Evolutionary conservation across 176 grass and related monocot genomes (phyloP), one percentile per base, ranked within the genome.

Genomic region (Musa troglodytarum): DNA sequence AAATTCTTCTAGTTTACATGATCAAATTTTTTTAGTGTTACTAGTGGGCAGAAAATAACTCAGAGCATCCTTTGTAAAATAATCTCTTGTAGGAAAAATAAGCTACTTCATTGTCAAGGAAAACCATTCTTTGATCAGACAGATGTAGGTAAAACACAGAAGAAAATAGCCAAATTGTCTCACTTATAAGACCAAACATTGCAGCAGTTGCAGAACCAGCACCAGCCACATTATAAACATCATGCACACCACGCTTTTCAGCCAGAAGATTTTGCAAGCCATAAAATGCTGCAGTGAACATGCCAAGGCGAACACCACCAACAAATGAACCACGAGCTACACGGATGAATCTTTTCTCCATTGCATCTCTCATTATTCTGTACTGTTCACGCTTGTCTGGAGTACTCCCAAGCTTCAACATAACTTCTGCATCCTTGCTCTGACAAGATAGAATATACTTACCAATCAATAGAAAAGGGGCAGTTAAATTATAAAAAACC

Each of bases 361-460:
- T 93, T 50, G 95, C 90, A 53, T 99, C 95, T 76, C 90, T 93
- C 95, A 99, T 99, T 84, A 99, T 81, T 77, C 86, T 86, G 80
- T 99, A 99, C 19, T 99, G 95, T 76, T 99, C 88, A 1, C 88
- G 86, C 81, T 99, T 99, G 80, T 94, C 95, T 19, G 88, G 74
- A 50, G 95, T 99, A 57, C 88, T 91, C 81, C 95, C 95, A 86
- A 99, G 93, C 80, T 99, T 99, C 77, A 94, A 65, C 86, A 93
- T 99, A 62, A 91, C 95, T 84, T 99, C 90, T 71, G 90, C 95
- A 84, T 94, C 95, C 77, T 94, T 98, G 80, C 95, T 93, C 90
- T 98, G 80, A 75, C 83, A 74, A 83, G 53, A 80, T 43, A 50
- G 62, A 22, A 75, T 10, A 79, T 54, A 16, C 34, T 11, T 17